Evolutionary conservation across 2,329 filamentous ascomycete genomes (phyloP), one percentile per base, ranked within the genome.

Genomic region (Hymenoscyphus infarciens): DNA sequence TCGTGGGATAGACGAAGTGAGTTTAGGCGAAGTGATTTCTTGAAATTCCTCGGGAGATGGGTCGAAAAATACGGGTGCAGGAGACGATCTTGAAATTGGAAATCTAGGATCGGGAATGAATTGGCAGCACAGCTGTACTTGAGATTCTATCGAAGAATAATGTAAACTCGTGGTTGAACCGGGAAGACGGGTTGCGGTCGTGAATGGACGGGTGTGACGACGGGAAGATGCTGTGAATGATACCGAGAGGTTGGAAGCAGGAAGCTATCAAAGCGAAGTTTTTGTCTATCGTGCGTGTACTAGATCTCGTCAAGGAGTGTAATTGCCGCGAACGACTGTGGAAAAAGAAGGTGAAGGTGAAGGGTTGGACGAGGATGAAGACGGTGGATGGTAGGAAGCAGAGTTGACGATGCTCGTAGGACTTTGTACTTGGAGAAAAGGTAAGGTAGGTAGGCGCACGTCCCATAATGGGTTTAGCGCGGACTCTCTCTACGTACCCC

Each of bases 41-140:
- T 38, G 35, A 38, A 5, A 15, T 15, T 38, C 35, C 35, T 38
- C 35, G 35, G 35, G 35, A 16, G 13, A 13, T 5, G 13, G 8
- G 35, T 38, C 35, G 35, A 38, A 38, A 58, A 59, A 22, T 49
- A 49, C 35, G 38, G 39, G 42, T 54, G 39, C 57, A 25, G 58
- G 56, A 63, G 39, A 62, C 63, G 64, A 66, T 56, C 66, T 56
- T 33, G 49, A 60, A 39, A 59, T 45, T 57, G 49, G 52, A 42
- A 38, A 61, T 59, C 45, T 56, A 53, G 55, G 52, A 56, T 62
- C 57, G 64, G 54, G 59, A 54, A 61, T 56, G 54, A 62, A 61
- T 68, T 67, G 69, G 68, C 71, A 73, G 71, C 71, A 66, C 71
- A 67, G 71, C 71, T 73, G 71, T 68, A 69, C 64, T 68, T 65